Percentiles rank a stretch among this genome's conserved stretches.
Conservation (phyloP, 2,329 filamentous ascomycete species). For the Chrysosporium queenslandicum region DNA sequence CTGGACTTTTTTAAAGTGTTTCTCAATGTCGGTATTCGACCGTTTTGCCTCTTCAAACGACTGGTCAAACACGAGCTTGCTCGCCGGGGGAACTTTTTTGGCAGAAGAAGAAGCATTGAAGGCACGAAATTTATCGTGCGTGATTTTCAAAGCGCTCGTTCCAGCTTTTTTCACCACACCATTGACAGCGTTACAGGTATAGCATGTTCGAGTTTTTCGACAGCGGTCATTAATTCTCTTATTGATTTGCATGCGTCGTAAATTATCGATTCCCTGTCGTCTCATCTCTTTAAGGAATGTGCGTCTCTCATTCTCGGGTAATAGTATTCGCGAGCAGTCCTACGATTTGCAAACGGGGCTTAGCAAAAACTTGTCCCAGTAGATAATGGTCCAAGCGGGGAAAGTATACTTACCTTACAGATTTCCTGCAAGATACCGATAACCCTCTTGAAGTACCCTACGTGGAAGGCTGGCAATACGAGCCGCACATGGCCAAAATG, state of each 20-base stretch:
- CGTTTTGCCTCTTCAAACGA: conserved; percentile 74
- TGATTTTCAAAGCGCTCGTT: conserved; percentile 72
- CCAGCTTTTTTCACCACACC: conserved; percentile 86
- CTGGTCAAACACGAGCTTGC: conserved; percentile 74
- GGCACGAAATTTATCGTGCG: conserved; percentile 81
- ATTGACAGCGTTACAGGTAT: conserved; percentile 70
- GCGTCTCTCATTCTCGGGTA: conserved; percentile 70
- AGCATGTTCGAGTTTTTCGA: conserved; percentile 73
- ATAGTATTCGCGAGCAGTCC: conserved; percentile 72
- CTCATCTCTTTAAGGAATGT: conserved; percentile 70
- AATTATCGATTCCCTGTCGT: conserved; percentile 71
- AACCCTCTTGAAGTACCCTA: conserved; percentile 89
- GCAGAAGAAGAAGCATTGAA: conserved; percentile 82
- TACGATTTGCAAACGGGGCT: conserved; percentile 23
- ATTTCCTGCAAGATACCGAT: conserved; percentile 89
- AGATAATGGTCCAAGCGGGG: not conserved
- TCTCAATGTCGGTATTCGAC: conserved; percentile 72
- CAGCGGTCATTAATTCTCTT: conserved; percentile 87
- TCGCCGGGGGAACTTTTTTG: conserved; percentile 70
- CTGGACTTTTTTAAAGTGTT: conserved; percentile 81
- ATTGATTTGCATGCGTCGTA: conserved; percentile 70
- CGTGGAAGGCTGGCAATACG: conserved; percentile 85
- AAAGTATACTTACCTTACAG: conserved; percentile 56
- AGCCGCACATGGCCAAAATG: conserved; percentile 92
- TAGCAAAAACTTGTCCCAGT: not conserved